Base-by-base conservation (phyloP, 2,329 filamentous ascomycete species). In the Bipolaris cookei region DNA sequence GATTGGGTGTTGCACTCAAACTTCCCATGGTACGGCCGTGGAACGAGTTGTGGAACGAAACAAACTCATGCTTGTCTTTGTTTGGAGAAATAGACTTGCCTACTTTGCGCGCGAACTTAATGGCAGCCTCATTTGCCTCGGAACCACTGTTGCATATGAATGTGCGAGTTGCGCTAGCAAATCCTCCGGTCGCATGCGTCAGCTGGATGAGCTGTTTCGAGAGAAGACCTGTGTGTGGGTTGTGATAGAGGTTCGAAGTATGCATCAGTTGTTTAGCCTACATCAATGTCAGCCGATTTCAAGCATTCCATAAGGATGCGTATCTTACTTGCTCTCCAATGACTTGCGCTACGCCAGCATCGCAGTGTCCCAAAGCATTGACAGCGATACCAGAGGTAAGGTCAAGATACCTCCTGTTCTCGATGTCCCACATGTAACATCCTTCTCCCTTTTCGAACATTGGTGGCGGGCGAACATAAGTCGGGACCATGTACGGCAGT, bases 81-180 rank as follows among this genome's bases (percentile, higher is more conserved):
- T 86, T 86, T 0, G 90, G 86, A 62, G 92, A 89, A 25, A 88
- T 69, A 8, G 86, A 81, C 77, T 94, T 94, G 68, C 92, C 93
- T 20, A 90, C 88, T 79, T 99, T 99, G 68, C 95, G 87, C 18
- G 94, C 90, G 71, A 99, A 98, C 78, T 99, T 99, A 76, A 99
- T 90, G 34, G 94, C 95, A 1, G 94, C 95, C 80, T 99, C 95
- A 77, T 99, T 99, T 73, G 95, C 95, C 80, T 99, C 95, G 58
- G 90, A 91, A 58, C 95, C 95, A 3, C 93, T 97, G 80, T 99
- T 99, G 82, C 92, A 97, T 64, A 99, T 85, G 74, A 99, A 99
- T 2, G 91, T 92, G 54, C 90, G 86, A 18, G 85, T 82, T 16
- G 90, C 92, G 71, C 89, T 86, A 66, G 90, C 86, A 90, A 98